Conservation (phyloP, 768 basidiomycete genomes). For the Pulveroboletus sp. region DNA sequence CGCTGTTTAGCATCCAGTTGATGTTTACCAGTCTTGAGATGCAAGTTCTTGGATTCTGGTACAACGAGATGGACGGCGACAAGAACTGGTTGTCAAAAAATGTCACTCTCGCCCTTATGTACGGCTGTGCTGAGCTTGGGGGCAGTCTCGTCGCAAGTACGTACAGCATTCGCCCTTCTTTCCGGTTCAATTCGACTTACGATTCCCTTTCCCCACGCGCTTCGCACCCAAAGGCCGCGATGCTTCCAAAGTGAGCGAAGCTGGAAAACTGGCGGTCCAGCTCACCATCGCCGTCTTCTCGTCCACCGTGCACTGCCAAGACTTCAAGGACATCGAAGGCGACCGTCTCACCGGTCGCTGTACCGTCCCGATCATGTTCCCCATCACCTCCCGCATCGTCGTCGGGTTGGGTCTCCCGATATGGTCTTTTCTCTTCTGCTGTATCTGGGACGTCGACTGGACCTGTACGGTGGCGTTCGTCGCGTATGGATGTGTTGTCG, state of each 20-base stretch:
- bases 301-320: constrained; percentile 47
- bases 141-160: constrained; percentile 36
- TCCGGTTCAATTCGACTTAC: too few relatives aligned
- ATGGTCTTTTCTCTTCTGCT: constrained; percentile 35
- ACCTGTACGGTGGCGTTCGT: constrained; percentile 26
- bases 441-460: constrained; percentile 34
- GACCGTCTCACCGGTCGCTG: constrained; percentile 36
- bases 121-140: constrained; percentile 35
- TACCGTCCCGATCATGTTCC: constrained; percentile 44
- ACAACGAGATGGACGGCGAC: constrained; percentile 37
- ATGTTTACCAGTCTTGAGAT: constrained; percentile 33
- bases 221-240: constrained; percentile 16
- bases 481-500: constrained; percentile 32
- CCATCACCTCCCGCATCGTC: constrained; percentile 32
- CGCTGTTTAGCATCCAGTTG: constrained; percentile 28
- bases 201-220: too few relatives aligned
- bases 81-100: constrained; percentile 38
- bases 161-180: not conserved
- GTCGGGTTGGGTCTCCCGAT: constrained; percentile 31
- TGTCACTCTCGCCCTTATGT: constrained; percentile 35
- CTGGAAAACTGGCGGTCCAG: constrained; percentile 29
- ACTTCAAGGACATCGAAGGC: constrained; percentile 44
- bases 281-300: constrained; percentile 37
- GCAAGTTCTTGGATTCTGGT: constrained; percentile 31
- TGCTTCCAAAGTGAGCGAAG: constrained; percentile 22